Evolutionary conservation across 495 filamentous ascomycete species (phyloP).

Genomic region (Daldinia decipiens): DNA sequence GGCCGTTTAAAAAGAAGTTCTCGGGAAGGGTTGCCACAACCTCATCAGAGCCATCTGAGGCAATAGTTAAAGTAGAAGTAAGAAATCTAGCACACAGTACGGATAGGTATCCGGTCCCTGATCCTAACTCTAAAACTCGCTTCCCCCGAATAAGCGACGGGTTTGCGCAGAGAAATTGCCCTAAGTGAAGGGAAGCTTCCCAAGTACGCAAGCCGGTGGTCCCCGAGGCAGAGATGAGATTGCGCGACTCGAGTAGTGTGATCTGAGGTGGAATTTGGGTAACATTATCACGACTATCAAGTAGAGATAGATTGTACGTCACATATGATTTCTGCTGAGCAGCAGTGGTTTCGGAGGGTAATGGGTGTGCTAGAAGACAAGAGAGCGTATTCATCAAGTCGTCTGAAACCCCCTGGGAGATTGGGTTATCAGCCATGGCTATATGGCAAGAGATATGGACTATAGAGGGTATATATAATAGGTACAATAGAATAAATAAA

Average conservation of each 20-base stretch:
- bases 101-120: constrained; percentile 87
- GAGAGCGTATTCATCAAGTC: constrained; percentile 72
- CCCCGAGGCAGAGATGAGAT: constrained; percentile 75
- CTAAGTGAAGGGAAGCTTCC: constrained; percentile 91
- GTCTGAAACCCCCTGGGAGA: constrained; percentile 76
- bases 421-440: constrained; percentile 38
- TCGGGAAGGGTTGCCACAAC: constrained; percentile 75
- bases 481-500: background rate
- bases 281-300: constrained; percentile 23
- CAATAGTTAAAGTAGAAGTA: constrained; percentile 68
- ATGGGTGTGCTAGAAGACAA: constrained; percentile 64
- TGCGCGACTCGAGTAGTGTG: constrained; percentile 75
- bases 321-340: constrained; percentile 82
- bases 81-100: constrained; percentile 83
- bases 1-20: constrained; percentile 73
- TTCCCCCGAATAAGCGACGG: constrained; percentile 61
- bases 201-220: constrained; percentile 92
- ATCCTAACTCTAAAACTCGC: constrained; percentile 83
- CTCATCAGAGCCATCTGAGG: constrained; percentile 82
- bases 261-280: constrained; percentile 43
- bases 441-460: constrained; percentile 19
- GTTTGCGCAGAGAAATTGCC: constrained; percentile 68
- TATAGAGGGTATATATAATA: too few relatives aligned
- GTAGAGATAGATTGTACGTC: constrained; percentile 69
- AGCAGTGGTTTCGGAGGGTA: constrained; percentile 67